phyloP scores from a whole-genome alignment of 805 yeast species.

The Wickerhamiella galacta region DNA sequence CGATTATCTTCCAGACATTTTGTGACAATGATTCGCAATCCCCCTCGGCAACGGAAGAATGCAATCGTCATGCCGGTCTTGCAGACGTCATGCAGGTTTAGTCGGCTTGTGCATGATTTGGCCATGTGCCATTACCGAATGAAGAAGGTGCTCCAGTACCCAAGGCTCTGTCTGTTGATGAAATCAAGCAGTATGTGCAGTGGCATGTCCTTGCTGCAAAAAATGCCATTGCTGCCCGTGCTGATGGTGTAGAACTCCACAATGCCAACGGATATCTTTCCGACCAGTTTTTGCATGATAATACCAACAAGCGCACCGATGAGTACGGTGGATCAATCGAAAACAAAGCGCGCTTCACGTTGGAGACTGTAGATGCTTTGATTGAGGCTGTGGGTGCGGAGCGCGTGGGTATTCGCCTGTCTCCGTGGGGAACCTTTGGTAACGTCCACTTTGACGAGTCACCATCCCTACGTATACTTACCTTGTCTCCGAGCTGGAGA shows the following conservation, averaged over 20 bases:
- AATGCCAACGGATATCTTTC: conserved; percentile 47
- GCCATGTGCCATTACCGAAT: no score
- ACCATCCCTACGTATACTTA: conserved; percentile 27
- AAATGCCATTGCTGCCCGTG: conserved; percentile 35
- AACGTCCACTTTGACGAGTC: conserved; percentile 17
- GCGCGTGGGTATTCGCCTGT: conserved; percentile 22
- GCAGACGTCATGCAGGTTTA: no score
- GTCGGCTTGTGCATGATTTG: no score
- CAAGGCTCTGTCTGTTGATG: conserved; percentile 24
- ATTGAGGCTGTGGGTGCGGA: conserved; percentile 23
- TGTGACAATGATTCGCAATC: no score
- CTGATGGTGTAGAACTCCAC: conserved; percentile 52
- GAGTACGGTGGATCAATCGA: conserved; percentile 48
- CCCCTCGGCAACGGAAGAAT: no score
- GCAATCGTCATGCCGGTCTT: no score
- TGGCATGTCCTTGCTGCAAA: conserved; percentile 33
- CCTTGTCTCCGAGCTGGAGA: conserved; percentile 27
- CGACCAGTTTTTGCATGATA: conserved; percentile 31
- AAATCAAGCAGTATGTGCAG: conserved; percentile 27
- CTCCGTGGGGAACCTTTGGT: conserved; percentile 24
- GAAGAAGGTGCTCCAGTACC: no score
- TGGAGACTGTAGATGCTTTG: conserved; percentile 32
- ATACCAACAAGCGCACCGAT: conserved; percentile 39
- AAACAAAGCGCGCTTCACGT: conserved; percentile 34
- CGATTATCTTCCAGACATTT: no score